phyloP scores from a whole-genome alignment of 2,329 filamentous ascomycete genomes.

The Fusarium buxicola region DNA sequence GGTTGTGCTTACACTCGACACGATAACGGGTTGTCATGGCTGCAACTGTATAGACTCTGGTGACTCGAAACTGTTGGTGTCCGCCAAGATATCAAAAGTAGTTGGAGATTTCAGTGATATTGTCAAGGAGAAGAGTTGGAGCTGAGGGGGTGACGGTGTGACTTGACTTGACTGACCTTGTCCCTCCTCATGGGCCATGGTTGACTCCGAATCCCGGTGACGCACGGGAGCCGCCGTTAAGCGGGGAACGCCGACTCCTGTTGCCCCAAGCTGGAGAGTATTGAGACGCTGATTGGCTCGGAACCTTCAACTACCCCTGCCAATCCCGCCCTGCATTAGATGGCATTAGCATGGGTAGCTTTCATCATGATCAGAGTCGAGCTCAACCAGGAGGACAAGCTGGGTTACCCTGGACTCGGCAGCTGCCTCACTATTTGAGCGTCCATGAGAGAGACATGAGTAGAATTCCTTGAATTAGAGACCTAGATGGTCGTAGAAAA shows the following conservation, averaged over 20 bases:
- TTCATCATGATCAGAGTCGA: slow-evolving; percentile 19
- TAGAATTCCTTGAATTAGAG: too few relatives aligned
- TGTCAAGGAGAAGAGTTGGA: slow-evolving; percentile 5
- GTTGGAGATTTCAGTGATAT: neutral
- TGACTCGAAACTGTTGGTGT: neutral
- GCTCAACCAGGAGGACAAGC: neutral
- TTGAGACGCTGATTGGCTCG: slow-evolving; percentile 31
- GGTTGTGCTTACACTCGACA: slow-evolving; percentile 74
- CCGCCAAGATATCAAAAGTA: neutral
- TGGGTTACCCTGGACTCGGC: slow-evolving; percentile 25
- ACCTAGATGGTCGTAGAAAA: too few relatives aligned
- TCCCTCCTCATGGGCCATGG: slow-evolving; percentile 1
- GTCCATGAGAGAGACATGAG: too few relatives aligned
- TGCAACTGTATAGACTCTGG: neutral
- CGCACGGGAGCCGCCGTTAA: slow-evolving; percentile 42
- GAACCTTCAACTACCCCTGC: slow-evolving; percentile 22
- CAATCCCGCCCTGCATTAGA: slow-evolving; percentile 24
- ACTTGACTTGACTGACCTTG: slow-evolving; percentile 29
- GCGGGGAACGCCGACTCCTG: slow-evolving; percentile 41
- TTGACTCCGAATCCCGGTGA: slow-evolving; percentile 31
- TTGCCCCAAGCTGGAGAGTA: slow-evolving; percentile 36
- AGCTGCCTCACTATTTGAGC: slow-evolving; percentile 5
- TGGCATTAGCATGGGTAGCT: neutral
- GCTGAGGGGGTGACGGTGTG: slow-evolving; percentile 32
- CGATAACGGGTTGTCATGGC: slow-evolving; percentile 73